Percentiles rank a stretch among this genome's conserved stretches.
Conservation (phyloP, 225 moss, liverwort and hornwort genomes). For the Sphagnum tenellum region DNA sequence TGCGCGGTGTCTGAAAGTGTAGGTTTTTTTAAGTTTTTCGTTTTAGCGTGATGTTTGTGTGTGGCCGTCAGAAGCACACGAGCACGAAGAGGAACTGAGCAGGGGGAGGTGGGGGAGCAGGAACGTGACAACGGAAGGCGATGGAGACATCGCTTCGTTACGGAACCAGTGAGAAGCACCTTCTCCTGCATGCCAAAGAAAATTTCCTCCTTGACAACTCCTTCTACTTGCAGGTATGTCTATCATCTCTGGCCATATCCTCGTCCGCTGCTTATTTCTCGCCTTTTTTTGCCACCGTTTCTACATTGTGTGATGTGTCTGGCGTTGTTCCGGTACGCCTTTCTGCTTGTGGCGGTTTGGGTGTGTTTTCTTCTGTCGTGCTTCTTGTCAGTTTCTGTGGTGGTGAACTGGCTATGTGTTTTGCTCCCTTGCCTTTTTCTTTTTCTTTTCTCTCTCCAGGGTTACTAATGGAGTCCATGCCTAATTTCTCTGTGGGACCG, state of each 20-base stretch:
- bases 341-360: not conserved
- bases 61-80: too few species aligned
- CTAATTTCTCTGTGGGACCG: too few species aligned
- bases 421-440: too few species aligned
- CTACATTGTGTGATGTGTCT: not conserved
- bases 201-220: constrained; percentile 82
- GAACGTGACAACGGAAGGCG: not conserved
- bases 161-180: constrained; percentile 56
- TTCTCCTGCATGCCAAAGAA: constrained; percentile 79
- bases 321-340: not conserved
- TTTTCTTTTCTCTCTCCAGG: too few species aligned
- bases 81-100: too few species aligned
- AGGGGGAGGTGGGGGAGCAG: too few species aligned
- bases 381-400: not conserved
- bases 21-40: too few species aligned
- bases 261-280: not conserved
- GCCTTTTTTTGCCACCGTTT: not conserved
- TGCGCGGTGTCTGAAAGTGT: too few species aligned
- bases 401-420: too few species aligned
- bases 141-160: constrained; percentile 98
- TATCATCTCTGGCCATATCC: too few species aligned
- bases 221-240: constrained; percentile 58
- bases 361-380: not conserved
- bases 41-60: too few species aligned
- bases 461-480: too few species aligned